Evolutionary conservation across 306 rosid genomes (phyloP), one percentile per base, ranked within the genome.

Genomic region (Lupinus albus): DNA sequence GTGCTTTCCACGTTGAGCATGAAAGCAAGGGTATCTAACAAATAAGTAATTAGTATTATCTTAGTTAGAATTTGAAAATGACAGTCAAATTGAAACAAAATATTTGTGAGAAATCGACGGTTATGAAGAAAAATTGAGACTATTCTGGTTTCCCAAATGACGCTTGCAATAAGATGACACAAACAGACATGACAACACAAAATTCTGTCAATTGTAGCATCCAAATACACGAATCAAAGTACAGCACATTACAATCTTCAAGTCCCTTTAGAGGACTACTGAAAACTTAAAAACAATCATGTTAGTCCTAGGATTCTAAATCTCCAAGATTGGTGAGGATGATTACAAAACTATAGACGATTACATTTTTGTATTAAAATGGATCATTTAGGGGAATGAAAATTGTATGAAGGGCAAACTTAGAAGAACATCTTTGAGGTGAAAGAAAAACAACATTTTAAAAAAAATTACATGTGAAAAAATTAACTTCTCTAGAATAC

Each of bases 151-250:
- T 41, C 15, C 6, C 14, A 6, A 10, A 46, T 58, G 49, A 71
- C 45, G 56, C 10, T 54, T 52, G 7, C 11, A 17, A 57, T 44
- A 61, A 62, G 11, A 49, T 53, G 11, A 25, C 11, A 48, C 28
- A 18, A 2, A 61, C 13, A 58, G 49, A 45, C 30, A 25, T 25
- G 30, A 35, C 60, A 74, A 48, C 61, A 32, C 68, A 56, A 28
- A 51, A 11, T 18, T 38, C 3, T 0, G 46, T 33, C 13, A 68
- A 33, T 15, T 7, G 8, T 5, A 7, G 47, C 28, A 75, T 5
- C 38, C 70, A 21, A 16, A 13, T 25, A 8, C 18, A 68, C 2
- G 25, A 11, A 54, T 45, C 44, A 61, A 10, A 38, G 36, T 32
- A 15, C 50, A 51, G 9, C 68, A 42, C 10, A 41, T 30, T 30